Evolutionary conservation across 164 flowering plant genomes (phyloP), one percentile per base, ranked within the genome.

Genomic region (Pachysandra terminalis): DNA sequence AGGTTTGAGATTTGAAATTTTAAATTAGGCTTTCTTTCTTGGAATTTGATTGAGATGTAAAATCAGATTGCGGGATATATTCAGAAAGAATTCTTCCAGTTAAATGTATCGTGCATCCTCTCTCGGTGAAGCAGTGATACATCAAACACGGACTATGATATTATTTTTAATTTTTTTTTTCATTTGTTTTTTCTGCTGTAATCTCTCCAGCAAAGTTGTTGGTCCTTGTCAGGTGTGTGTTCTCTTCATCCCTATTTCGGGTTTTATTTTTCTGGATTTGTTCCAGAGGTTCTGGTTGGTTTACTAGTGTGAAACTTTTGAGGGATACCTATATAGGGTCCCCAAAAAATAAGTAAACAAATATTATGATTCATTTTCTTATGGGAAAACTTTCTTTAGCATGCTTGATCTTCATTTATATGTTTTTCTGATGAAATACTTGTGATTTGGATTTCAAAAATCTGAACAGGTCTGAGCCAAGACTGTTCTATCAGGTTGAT

Each of bases 11-110:
- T 76, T 83, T 77, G 59, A 68, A 51, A n/a, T n/a, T 75, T 55
- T 59, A 64, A 73, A 59, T 74, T 84, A 84, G 83, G 73, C 70
- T 82, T 71, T 75, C 66, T 77, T 80, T 81, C 70, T 83, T 78
- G 71, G 80, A 77, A 73, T 83, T 86, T 80, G 81, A 78, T 82
- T 83, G 89, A 85, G 88, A 74, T 86, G 90, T 86, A 84, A 81
- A 82, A 83, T 84, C 85, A 77, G 84, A 80, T 77, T 80, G 85
- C 83, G 82, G 88, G 78, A 79, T 83, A 74, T 79, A 81, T 79
- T 83, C 78, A 65, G 69, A 72, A 78, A 71, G 76, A 77, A 75
- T 81, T 78, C 56, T 66, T 72, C 73, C 61, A 61, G 67, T 67
- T 75, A 63, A n/a, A 60, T 75, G 80, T 78, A 67, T 70, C 61